Percentiles rank a stretch among this genome's conserved stretches.
These are phyloP conservation scores for Leccinum cinnamomeum DNA, from an alignment of 1,284 basidiomycete species.

Conservation along the genomic window DNA sequence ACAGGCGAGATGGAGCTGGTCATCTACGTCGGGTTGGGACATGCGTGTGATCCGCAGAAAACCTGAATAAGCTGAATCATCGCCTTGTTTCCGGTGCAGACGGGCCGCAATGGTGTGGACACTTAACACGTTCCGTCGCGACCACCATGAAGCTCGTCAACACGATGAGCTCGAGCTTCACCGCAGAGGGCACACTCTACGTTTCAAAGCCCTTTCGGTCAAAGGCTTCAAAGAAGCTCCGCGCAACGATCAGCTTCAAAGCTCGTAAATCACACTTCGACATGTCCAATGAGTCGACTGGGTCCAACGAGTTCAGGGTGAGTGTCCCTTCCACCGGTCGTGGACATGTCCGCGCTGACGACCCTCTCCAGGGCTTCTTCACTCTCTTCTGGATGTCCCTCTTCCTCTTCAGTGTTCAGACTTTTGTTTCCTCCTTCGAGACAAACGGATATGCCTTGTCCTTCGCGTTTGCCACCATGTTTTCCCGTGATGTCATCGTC, in stretches of 20 bases:
- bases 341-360: slow-evolving; percentile 6
- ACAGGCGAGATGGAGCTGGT: slow-evolving; percentile 38
- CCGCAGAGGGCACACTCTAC: slow-evolving; percentile 65
- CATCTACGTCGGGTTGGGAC: slow-evolving; percentile 1
- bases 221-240: slow-evolving; percentile 62
- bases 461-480: slow-evolving; percentile 81
- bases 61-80: background rate
- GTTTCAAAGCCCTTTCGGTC: slow-evolving; percentile 75
- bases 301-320: slow-evolving; percentile 84
- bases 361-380: slow-evolving; percentile 74
- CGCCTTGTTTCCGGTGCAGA: slow-evolving; percentile 11
- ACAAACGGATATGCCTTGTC: slow-evolving; percentile 78
- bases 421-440: slow-evolving; percentile 77
- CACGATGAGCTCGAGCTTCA: slow-evolving; percentile 44
- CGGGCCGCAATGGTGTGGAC: slow-evolving; percentile 4
- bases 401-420: slow-evolving; percentile 77
- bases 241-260: slow-evolving; percentile 78
- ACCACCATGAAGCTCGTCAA: slow-evolving; percentile 21
- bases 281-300: slow-evolving; percentile 69
- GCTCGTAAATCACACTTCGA: slow-evolving; percentile 86
- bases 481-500: slow-evolving; percentile 83
- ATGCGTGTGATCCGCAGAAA: slow-evolving; percentile 4
- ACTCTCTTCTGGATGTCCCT: slow-evolving; percentile 89
- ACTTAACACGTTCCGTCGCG: slow-evolving; percentile 1
- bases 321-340: slow-evolving; percentile 27